These are phyloP conservation scores for Helicostylum pulchrum DNA, from an alignment of 192 early-diverging fungal genomes.

Conservation along the genomic window DNA sequence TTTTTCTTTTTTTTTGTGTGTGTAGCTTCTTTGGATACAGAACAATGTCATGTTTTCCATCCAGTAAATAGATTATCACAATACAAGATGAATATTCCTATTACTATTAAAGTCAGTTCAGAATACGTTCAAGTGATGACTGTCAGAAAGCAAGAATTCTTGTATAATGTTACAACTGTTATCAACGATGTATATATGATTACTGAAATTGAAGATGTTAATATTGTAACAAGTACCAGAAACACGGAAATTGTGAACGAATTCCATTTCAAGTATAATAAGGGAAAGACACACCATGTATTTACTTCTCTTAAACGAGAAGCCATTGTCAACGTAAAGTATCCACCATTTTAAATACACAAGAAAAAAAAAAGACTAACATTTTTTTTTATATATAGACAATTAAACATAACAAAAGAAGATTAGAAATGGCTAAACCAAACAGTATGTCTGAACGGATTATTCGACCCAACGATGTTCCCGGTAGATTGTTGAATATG, in stretches of 20 bases:
- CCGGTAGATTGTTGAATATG: constrained; percentile 90
- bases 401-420: constrained; percentile 66
- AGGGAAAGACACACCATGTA: constrained; percentile 55
- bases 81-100: constrained; percentile 63
- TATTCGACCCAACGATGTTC: constrained; percentile 85
- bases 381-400: constrained; percentile 46
- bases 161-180: constrained; percentile 65
- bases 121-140: constrained; percentile 82
- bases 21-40: constrained; percentile 65
- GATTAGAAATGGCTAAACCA: constrained; percentile 67
- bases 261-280: constrained; percentile 77
- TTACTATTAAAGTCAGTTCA: constrained; percentile 75
- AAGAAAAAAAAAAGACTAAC: background rate
- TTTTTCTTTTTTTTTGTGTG: background rate
- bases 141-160: constrained; percentile 44
- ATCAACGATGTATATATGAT: constrained; percentile 89
- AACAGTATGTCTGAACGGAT: constrained; percentile 62
- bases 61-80: constrained; percentile 70
- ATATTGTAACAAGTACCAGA: constrained; percentile 16
- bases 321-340: constrained; percentile 44
- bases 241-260: constrained; percentile 62
- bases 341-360: background rate
- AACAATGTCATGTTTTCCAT: constrained; percentile 57
- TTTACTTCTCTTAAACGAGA: constrained; percentile 77
- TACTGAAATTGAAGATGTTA: constrained; percentile 37